Evolutionary conservation across 1,139 yeast species (phyloP), one percentile per base, ranked within the genome.

Genomic region (Zygotorulaspora mrakii): DNA sequence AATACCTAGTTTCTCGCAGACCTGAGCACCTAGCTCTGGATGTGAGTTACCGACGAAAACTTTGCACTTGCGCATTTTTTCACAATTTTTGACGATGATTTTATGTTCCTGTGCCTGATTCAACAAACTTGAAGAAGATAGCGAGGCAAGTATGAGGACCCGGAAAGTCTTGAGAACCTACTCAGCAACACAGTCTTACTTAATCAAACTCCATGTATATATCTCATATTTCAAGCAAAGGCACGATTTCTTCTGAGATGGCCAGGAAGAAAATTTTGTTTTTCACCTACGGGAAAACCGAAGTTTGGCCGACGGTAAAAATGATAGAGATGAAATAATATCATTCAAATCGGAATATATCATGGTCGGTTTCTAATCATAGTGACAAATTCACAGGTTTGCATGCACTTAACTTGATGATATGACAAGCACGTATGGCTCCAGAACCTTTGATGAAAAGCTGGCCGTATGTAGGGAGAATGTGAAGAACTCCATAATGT

Each of bases 41-140:
- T 94, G 98, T 39, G 96, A 87, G 42, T 88, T 80, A 32, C 98
- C 99, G 43, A 91, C 95, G 64, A 91, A 91, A 38, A 91, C 88
- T 66, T 91, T 91, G 62, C 96, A 87, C 79, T 88, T 88, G 67
- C 97, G 85, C 98, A 91, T 91, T 22, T 45, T 46, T 20, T 7
- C 13, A 17, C n/a, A 22, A 12, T 17, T 18, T 9, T 18, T 3
- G 18, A 10, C 37, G 31, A 18, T 28, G 17, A 16, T 28, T 17
- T 26, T 17, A 26, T 18, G 35, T 22, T 33, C 17, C 16, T 13
- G 7, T 5, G 14, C 31, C 21, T 7, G 13, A 16, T 16, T n/a
- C n/a, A n/a, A n/a, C n/a, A n/a, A 17, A 28, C 16, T 5, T 12
- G 12, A 17, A 28, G 8, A 16, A 16, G 6, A 16, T 12, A 10